Evolutionary conservation across 2,329 filamentous ascomycete genomes (phyloP), one percentile per base, ranked within the genome.

Genomic region (Trichoderma aggressivum): DNA sequence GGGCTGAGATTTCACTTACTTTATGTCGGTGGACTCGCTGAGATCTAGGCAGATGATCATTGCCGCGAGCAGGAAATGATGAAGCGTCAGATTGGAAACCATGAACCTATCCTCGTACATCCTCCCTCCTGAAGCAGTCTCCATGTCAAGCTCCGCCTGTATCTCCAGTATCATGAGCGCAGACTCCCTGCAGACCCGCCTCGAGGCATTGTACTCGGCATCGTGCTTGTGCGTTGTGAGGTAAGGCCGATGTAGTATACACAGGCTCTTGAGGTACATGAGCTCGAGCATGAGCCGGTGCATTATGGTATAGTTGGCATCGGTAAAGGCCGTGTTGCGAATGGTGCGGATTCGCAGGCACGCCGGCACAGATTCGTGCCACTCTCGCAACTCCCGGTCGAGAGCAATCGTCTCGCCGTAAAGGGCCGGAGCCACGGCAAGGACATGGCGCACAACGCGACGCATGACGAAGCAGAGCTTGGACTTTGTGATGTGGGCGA

Each of bases 31-130:
- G 21, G 80, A 81, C 72, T 84, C 83, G 28, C 79, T 80, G 14
- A 86, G 77, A 72, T 86, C 85, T 3, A 90, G 77, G 70, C 86
- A 90, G 7, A 90, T 75, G 53, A 90, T 85, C 86, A 89, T 90
- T 14, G 86, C 84, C 0, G 88, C 88, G 21, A 89, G 82, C 30
- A 90, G 78, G 72, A 88, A 90, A 73, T 89, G 86, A 39, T 88
- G 86, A 26, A 86, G 79, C 6, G 85, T 85, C 58, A 89, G 76
- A 3, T 84, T 84, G 4, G 84, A 84, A 8, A 89, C 76, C 80
- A 89, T 86, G 78, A 85, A 87, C 55, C 84, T 81, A 63, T 89
- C 85, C 50, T 84, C 81, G 70, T 84, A 81, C 72, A 90, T 77
- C 24, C 85, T 81, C 0, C 88, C 87, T 0, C 86, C 86, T 0